phyloP scores from a whole-genome alignment of 345 rosid genomes.

The Capsella bursapastoris region DNA sequence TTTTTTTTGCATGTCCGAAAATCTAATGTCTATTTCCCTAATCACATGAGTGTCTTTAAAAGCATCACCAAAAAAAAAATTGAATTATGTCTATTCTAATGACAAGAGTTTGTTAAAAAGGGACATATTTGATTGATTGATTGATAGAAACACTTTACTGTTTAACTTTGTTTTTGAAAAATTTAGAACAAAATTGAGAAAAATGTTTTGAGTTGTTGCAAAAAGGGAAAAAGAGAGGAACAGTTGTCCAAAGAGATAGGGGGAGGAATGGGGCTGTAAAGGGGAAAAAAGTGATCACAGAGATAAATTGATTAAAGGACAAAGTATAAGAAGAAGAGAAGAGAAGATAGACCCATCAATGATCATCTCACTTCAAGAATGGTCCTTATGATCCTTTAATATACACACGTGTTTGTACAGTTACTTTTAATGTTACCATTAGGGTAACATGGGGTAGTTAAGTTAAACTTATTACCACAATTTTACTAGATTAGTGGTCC shows the following conservation, averaged over 20 bases:
- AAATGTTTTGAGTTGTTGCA: background rate
- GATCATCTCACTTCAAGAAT: background rate
- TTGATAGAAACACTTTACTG: background rate
- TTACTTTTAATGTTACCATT: too few relatives aligned
- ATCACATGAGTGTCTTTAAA: background rate
- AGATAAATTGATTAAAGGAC: constrained; percentile 29
- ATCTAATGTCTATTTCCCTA: background rate
- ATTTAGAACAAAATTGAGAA: constrained; percentile 1
- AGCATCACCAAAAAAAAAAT: background rate
- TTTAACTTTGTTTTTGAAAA: too few relatives aligned
- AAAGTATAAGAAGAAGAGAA: background rate
- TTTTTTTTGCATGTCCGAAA: background rate
- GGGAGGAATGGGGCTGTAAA: constrained; percentile 35
- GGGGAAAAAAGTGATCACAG: constrained; percentile 34
- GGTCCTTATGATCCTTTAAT: constrained; percentile 9
- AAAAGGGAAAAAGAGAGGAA: constrained; percentile 1
- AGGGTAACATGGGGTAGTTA: too few relatives aligned
- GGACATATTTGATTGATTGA: background rate
- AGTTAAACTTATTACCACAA: too few relatives aligned
- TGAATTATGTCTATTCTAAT: background rate
- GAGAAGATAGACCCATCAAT: background rate
- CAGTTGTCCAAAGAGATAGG: constrained; percentile 30
- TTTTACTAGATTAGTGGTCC: too few relatives aligned
- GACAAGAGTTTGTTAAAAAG: background rate
- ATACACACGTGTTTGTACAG: too few relatives aligned